Evolutionary conservation across 257 asterid genomes (phyloP).

Genomic region (Avicennia marina): DNA sequence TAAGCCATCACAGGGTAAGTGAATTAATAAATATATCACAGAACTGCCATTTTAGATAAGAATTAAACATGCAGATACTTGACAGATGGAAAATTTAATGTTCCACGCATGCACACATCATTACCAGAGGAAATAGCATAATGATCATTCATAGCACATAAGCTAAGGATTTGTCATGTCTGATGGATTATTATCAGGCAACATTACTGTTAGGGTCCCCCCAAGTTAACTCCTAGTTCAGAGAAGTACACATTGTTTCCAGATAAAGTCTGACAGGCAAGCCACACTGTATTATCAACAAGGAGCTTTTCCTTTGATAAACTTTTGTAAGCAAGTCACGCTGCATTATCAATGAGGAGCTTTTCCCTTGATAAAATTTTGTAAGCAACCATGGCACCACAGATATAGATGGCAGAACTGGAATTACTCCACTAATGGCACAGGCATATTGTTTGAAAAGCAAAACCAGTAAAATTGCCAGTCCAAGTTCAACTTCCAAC

Average conservation of each 20-base stretch:
- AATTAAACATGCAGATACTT: constrained; percentile 1
- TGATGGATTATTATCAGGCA: not conserved
- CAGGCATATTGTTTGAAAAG: not conserved
- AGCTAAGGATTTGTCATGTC: not conserved
- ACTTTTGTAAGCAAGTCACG: not conserved
- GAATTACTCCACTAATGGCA: not conserved
- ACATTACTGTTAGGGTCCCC: not conserved
- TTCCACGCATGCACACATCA: constrained; percentile 4
- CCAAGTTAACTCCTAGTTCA: not conserved
- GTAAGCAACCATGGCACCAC: not conserved
- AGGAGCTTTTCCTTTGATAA: not conserved
- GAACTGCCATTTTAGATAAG: not conserved
- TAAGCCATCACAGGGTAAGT: constrained; percentile 29
- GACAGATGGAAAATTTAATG: constrained; percentile 3
- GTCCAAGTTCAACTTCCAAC: constrained; percentile 1
- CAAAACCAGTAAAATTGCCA: not conserved
- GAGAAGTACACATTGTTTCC: not conserved
- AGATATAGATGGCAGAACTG: not conserved
- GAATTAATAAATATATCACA: constrained; percentile 9
- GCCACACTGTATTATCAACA: not conserved
- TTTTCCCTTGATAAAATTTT: not conserved
- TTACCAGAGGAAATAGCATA: not conserved
- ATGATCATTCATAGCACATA: not conserved
- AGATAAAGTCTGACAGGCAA: not conserved
- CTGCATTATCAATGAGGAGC: not conserved